These are phyloP conservation scores for Bremia lactucae DNA, from an alignment of 352 stramenopile genomes.

Conservation along the genomic window DNA sequence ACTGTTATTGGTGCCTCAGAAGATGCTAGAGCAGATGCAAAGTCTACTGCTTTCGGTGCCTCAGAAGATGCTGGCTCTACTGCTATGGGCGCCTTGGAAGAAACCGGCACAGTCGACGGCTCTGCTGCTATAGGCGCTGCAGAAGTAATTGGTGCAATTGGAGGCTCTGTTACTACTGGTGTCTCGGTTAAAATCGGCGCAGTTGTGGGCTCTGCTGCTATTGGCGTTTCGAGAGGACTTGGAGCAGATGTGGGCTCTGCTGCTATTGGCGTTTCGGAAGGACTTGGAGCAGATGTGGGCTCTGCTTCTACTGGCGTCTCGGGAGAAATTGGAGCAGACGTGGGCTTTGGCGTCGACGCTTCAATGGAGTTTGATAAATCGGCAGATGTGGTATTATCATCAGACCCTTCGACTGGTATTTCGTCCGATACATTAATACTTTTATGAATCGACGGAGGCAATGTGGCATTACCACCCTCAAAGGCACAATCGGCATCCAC, in stretches of 20 bases:
- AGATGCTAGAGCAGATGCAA: too few species aligned
- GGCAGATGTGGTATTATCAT: too few species aligned
- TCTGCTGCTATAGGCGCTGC: background rate
- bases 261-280: background rate
- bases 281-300: background rate
- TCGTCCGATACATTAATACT: background rate
- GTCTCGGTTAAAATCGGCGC: background rate
- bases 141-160: background rate
- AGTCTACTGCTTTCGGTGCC: too few species aligned
- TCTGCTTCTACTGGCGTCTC: background rate
- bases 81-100: too few species aligned
- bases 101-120: too few species aligned
- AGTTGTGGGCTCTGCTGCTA: background rate
- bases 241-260: background rate
- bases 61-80: too few species aligned
- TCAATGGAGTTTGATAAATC: too few species aligned
- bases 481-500: slow-evolving; percentile 53
- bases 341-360: too few species aligned
- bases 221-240: background rate
- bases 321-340: background rate
- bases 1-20: slow-evolving; percentile 1
- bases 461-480: slow-evolving; percentile 7
- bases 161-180: background rate
- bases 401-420: too few species aligned
- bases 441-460: slow-evolving; percentile 3